These are phyloP conservation scores for Ogataea pignaliae DNA, from an alignment of 805 yeast genomes.

Conservation along the genomic window DNA sequence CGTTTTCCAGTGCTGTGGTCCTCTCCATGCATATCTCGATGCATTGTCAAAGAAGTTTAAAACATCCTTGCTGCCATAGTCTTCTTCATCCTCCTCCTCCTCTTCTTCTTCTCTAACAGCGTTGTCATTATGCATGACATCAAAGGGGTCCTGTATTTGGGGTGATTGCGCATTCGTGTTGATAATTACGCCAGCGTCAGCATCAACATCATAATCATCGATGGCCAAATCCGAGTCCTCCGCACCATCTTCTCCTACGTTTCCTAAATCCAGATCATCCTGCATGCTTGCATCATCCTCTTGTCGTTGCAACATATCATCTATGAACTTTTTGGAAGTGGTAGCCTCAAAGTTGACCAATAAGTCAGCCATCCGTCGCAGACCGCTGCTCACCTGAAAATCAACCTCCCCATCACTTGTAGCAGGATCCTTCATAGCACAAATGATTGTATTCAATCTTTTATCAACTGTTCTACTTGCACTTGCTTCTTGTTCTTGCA, in stretches of 20 bases:
- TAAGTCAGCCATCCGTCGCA: background rate
- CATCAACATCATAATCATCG: background rate
- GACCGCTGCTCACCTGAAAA: slow-evolving; percentile 1
- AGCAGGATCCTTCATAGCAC: background rate
- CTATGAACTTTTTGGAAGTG: slow-evolving; percentile 7
- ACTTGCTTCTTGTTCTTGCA: background rate
- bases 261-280: background rate
- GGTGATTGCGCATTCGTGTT: background rate
- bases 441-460: background rate
- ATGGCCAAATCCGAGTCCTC: background rate
- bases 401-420: background rate
- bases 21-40: slow-evolving; percentile 71
- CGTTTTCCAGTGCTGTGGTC: slow-evolving; percentile 87
- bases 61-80: slow-evolving; percentile 42
- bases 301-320: slow-evolving; percentile 2
- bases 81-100: slow-evolving; percentile 24
- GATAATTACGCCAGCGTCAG: background rate
- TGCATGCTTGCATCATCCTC: background rate
- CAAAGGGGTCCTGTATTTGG: background rate
- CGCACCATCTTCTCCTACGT: background rate
- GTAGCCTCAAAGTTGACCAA: slow-evolving; percentile 13
- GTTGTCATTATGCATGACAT: background rate
- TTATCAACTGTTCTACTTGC: background rate
- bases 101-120: slow-evolving; percentile 1
- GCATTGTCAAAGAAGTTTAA: slow-evolving; percentile 77